Conservation (phyloP, 1,284 basidiomycete genomes). For the Puccinia sorghi region DNA sequence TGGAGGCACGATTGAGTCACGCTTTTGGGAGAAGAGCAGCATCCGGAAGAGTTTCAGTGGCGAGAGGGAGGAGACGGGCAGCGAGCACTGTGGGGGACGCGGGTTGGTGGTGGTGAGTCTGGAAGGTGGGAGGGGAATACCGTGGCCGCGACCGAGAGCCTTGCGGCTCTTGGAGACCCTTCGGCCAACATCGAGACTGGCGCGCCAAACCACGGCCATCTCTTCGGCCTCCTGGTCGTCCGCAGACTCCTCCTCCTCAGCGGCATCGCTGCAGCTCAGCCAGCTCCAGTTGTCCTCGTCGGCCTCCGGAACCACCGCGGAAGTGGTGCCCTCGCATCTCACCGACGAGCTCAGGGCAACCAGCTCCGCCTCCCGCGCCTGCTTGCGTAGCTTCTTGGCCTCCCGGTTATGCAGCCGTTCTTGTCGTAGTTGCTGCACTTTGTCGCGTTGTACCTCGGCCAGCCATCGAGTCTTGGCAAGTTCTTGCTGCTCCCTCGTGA, state of each 20-base stretch:
- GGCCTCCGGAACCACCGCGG: neutral
- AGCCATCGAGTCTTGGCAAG: neutral
- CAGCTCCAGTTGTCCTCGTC: conserved; percentile 37
- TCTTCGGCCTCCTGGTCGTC: conserved; percentile 19
- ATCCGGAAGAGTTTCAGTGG: neutral
- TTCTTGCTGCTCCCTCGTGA: neutral
- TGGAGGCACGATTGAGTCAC: neutral
- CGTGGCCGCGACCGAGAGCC: conserved; percentile 28
- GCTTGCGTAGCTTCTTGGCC: neutral
- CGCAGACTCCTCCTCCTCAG: neutral
- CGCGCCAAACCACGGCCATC: conserved; percentile 30
- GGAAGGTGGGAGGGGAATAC: neutral
- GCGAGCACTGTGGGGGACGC: neutral
- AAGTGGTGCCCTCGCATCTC: neutral
- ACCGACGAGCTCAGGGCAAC: neutral
- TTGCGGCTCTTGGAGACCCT: conserved; percentile 5
- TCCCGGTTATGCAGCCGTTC: neutral
- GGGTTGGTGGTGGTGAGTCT: neutral
- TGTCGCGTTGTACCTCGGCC: neutral
- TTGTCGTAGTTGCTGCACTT: neutral
- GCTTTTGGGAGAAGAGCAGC: neutral
- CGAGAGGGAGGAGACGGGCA: neutral
- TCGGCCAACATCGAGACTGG: conserved; percentile 32
- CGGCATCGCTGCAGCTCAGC: conserved; percentile 18
- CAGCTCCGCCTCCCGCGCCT: neutral